These are phyloP conservation scores for Aspergillus sp. DNA, from an alignment of 2,329 filamentous ascomycete species.

Conservation along the genomic window DNA sequence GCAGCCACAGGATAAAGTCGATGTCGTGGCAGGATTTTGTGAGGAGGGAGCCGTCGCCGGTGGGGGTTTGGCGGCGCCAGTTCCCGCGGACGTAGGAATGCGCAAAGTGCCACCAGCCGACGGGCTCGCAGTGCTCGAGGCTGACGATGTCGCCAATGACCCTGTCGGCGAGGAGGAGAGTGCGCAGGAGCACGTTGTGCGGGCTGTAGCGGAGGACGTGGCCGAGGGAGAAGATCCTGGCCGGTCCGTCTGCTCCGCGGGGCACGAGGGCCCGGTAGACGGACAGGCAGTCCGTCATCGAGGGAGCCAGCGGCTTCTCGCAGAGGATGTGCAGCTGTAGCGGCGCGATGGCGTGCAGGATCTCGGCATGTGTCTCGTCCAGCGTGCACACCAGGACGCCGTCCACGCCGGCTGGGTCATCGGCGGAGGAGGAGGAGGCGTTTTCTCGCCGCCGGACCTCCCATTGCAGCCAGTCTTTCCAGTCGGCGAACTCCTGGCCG, in stretches of 20 bases:
- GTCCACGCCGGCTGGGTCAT: slow-evolving; percentile 51
- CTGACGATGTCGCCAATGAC: slow-evolving; percentile 78
- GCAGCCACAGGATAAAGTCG: slow-evolving; percentile 82
- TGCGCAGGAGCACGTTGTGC: slow-evolving; percentile 77
- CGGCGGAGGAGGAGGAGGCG: slow-evolving; percentile 25
- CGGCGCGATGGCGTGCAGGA: slow-evolving; percentile 63
- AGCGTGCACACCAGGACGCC: slow-evolving; percentile 65
- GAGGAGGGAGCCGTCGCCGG: slow-evolving; percentile 68
- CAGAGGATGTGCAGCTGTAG: slow-evolving; percentile 74
- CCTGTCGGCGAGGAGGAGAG: slow-evolving; percentile 63
- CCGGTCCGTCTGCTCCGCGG: slow-evolving; percentile 10
- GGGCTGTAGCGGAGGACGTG: slow-evolving; percentile 91
- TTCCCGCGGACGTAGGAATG: slow-evolving; percentile 88
- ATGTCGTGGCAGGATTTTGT: slow-evolving; percentile 97
- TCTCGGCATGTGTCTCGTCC: slow-evolving; percentile 80
- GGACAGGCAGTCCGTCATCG: slow-evolving; percentile 63
- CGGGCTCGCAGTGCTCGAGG: slow-evolving; percentile 83
- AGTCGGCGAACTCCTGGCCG: slow-evolving; percentile 62
- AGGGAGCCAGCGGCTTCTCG: slow-evolving; percentile 86
- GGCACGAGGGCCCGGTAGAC: slow-evolving; percentile 46
- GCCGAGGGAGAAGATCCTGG: slow-evolving; percentile 72
- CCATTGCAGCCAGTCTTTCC: slow-evolving; percentile 67
- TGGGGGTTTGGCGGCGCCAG: slow-evolving; percentile 69
- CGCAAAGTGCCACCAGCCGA: slow-evolving; percentile 93
- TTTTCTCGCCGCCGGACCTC: slow-evolving; percentile 54